Base-by-base conservation (phyloP, 1,284 basidiomycete genomes). In the Cutaneotrichosporon cavernicola region DNA sequence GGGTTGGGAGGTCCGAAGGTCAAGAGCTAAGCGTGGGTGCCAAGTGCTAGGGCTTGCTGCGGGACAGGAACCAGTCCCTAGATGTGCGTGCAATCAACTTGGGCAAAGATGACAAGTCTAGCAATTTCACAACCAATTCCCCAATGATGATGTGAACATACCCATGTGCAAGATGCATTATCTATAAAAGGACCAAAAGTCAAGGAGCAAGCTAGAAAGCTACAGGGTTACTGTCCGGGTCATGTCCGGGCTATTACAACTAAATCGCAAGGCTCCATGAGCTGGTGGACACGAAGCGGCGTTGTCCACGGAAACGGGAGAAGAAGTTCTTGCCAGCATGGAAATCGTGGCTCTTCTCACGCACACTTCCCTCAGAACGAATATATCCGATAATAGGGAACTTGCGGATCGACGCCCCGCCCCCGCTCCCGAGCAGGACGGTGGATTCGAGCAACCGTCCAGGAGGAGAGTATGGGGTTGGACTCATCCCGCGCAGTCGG, bases 371-470 rank as follows among this genome's bases (percentile, higher is more conserved):
- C 18, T 56, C 55, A 10, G 38, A 22, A 11, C 55, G 55, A 38
- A 66, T 51, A 43, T 38, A 50, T 18, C 76, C 76, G 11, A 76
- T 62, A 13, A 70, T 58, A 3, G 76, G 76, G 13, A 77, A 58
- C 10, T 68, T 71, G 46, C 73, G 46, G 26, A 69, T 63, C 18
- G 74, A 75, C 2, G 72, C 67, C 7, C 75, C 76, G 22, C 63
- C 63, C 6, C 58, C 63, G 5, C 66, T 64, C 8, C 76, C 76
- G 8, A 78, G 66, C n/a, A 76, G 72, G n/a, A 78, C 70, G 22
- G 73, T 66, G 32, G 49, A 56, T 49, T 67, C 61, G 34, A 53
- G 43, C 21, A 67, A 43, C 21, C 50, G 30, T 30, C 69, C 71
- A 30, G 53, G 56, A 14, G 55, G 60, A 16, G 47, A 5, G 68